Evolutionary conservation across 1,284 basidiomycete genomes (phyloP).

Genomic region (Coniophora puteana): DNA sequence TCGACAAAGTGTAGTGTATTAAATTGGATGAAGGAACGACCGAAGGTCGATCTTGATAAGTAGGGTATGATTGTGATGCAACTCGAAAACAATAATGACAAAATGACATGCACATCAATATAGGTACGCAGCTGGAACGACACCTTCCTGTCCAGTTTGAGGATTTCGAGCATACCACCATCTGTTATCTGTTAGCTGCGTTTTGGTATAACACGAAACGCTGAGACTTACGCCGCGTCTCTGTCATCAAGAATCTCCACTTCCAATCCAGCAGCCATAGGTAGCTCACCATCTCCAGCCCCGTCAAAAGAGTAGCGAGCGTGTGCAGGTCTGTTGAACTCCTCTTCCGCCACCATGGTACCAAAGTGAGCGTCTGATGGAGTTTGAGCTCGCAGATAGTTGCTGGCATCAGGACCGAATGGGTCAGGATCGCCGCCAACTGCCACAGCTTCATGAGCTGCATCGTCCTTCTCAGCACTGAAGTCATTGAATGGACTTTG

Average conservation of each 20-base stretch:
- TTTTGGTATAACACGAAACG: conserved; percentile 7
- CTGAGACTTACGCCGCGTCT: conserved; percentile 67
- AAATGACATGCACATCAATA: conserved; percentile 44
- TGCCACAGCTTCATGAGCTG: conserved; percentile 26
- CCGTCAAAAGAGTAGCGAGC: conserved; percentile 81
- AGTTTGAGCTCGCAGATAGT: conserved; percentile 73
- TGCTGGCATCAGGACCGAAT: conserved; percentile 69
- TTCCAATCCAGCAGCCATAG: conserved; percentile 66
- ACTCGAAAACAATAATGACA: conserved; percentile 24
- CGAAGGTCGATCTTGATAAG: conserved; percentile 32
- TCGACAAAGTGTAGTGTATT: conserved; percentile 19
- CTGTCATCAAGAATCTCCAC: conserved; percentile 75
- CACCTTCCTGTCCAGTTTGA: conserved; percentile 76
- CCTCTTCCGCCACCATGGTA: conserved; percentile 53
- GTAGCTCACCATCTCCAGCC: conserved; percentile 70
- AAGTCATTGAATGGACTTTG: conserved; percentile 45
- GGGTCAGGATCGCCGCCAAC: conserved; percentile 42
- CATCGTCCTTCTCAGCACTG: conserved; percentile 52
- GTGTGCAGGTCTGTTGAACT: conserved; percentile 66
- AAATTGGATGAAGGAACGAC: conserved; percentile 19
- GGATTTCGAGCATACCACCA: conserved; percentile 92
- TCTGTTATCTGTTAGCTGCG: conserved; percentile 35
- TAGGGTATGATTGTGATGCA: conserved; percentile 31
- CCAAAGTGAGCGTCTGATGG: conserved; percentile 70
- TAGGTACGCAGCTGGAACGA: conserved; percentile 86